Evolutionary conservation across 768 basidiomycete species (phyloP), one percentile per base, ranked within the genome.

Genomic region (Cyclocybe cylindracea): DNA sequence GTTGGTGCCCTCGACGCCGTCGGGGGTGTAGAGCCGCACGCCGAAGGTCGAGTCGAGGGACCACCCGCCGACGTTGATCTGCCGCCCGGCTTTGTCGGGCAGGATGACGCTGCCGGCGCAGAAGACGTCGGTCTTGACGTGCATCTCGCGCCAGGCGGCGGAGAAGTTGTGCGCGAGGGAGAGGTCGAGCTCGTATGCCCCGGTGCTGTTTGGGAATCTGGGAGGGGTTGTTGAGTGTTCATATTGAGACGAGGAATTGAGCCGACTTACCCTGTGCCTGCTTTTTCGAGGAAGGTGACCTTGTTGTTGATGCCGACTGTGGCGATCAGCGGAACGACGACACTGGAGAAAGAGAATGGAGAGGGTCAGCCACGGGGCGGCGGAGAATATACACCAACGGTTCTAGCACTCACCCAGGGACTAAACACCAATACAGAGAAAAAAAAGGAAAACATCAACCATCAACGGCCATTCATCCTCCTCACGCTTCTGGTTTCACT

Each of bases 281-380:
- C 69, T 64, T 91, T 92, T 66, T 92, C 89, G 6, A 92, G 71
- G 71, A 91, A 88, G 1, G 84, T 79, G 43, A 91, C 84, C 62
- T 91, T 92, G 73, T 87, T 84, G 72, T 91, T 91, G 67, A 87
- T 75, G 1, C 89, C 88, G 32, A 92, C 71, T 0, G 89, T 91
- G 3, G 86, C 83, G 35, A 90, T 80, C 51, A 91, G 71, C 3
- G 89, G 88, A 10, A 89, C 83, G 46, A 89, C 75, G 32, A 89
- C 75, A 2, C 89, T 89, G 32, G 33, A 52, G 43, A 48, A 43
- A 32, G 32, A 24, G 24, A 24, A 24, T 24, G 24, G 44, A 18
- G 45, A 39, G 19, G 39, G 16, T 53, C 32, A 55, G 51, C 48
- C 53, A 51, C 53, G 33, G 38, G 38, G n/a, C n/a, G 10, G 49